Evolutionary conservation across 2,329 filamentous ascomycete species (phyloP), one percentile per base, ranked within the genome.

Genomic region (Periconia macrospinosa): DNA sequence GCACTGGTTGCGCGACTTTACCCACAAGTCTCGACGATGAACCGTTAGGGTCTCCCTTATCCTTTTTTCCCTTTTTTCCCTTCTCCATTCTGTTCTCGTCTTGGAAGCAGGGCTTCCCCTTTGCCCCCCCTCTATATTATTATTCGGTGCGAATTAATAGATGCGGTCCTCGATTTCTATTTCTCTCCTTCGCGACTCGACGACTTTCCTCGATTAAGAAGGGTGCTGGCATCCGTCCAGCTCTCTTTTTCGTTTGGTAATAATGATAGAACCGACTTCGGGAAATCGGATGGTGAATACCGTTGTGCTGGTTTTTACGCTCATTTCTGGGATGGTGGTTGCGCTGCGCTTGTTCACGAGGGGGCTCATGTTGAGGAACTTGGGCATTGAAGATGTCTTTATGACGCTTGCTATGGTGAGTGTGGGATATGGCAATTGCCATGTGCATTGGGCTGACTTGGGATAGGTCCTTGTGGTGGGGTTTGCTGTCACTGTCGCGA

Each of bases 331-430:
- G 27, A 47, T 62, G 9, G 41, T 67, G 19, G 66, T 72, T 6
- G 68, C 68, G 52, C 48, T 72, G 9, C 66, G 70, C 23, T 46
- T 72, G 11, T 69, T 71, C 45, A 71, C 68, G 11, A 56, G 67
- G 9, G 41, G 68, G 23, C 45, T 65, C 9, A 45, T 72, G 50
- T 55, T 63, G 19, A 62, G 57, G 35, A 59, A 61, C 45, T 59
- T 62, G 47, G 67, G 66, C 2, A 56, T 62, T 18, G 69, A 71
- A 49, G 70, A 72, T 63, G 55, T 57, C 19, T 68, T 53, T 42
- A 70, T 71, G 41, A 58, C 60, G 15, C n/a, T 68, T 47, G 66
- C 69, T 15, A 69, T 71, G 68, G 69, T 72, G 55, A 56, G 63
- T 59, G 15, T 35, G 11, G 6, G 30, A 15, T 11, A 40, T 23